Evolutionary conservation across 176 grass and related monocot species (phyloP).

Genomic region (Eleusine coracana): DNA sequence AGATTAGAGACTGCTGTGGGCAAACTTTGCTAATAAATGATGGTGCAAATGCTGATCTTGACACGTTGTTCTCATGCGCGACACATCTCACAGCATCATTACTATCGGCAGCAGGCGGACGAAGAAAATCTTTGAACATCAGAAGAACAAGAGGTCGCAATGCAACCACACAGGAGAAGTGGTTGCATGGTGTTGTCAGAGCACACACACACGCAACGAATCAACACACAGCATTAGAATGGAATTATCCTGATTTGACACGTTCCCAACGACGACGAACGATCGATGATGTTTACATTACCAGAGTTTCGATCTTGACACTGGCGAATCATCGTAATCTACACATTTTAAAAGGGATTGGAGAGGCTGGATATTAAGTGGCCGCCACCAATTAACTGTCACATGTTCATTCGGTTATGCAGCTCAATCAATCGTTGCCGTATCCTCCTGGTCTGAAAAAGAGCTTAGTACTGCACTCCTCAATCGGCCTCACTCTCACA

Average conservation of each 20-base stretch:
- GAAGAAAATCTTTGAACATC: not conserved
- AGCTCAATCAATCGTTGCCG: not conserved
- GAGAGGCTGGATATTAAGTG: not conserved
- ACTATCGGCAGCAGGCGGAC: not conserved
- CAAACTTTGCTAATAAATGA: not conserved
- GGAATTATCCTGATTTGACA: not conserved
- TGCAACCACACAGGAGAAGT: not conserved
- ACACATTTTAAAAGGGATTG: not conserved
- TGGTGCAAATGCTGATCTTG: not conserved
- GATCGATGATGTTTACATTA: too few relatives aligned
- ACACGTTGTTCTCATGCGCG: not conserved
- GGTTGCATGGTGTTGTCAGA: conserved; percentile 4
- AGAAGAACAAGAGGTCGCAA: not conserved
- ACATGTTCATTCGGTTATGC: not conserved
- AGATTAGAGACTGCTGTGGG: not conserved
- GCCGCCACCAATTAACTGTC: not conserved
- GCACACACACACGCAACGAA: not conserved
- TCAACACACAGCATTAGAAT: not conserved
- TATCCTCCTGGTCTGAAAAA: not conserved
- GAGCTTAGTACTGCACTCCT: not conserved
- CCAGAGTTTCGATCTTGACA: too few relatives aligned
- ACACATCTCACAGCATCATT: not conserved
- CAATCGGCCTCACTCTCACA: not conserved
- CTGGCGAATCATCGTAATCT: not conserved
- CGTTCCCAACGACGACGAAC: too few relatives aligned